Evolutionary conservation across 2,329 filamentous ascomycete genomes (phyloP).

Genomic region (Cytospora piceicola): DNA sequence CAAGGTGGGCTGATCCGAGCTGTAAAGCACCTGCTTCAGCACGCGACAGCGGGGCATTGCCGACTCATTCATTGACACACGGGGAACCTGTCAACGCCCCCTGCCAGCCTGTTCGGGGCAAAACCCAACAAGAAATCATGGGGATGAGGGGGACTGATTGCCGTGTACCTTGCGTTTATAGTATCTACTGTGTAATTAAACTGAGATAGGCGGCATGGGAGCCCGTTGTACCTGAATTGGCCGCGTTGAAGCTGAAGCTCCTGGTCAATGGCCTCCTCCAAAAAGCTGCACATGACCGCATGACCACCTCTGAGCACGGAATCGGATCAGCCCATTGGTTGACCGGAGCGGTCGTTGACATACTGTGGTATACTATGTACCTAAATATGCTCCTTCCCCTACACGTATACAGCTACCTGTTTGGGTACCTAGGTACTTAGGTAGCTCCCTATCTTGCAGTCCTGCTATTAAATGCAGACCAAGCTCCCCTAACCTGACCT

Average conservation of each 20-base stretch:
- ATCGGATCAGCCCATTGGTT: conserved; percentile 19
- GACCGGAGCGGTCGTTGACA: background rate
- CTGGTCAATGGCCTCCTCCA: background rate
- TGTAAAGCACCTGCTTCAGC: background rate
- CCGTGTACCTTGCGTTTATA: conserved; percentile 8
- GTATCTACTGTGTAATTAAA: background rate
- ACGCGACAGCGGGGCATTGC: background rate
- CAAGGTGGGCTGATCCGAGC: background rate
- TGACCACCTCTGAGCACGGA: conserved; percentile 1
- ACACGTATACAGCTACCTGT: background rate
- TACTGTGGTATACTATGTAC: too few relatives aligned
- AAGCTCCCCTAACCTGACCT: conserved; percentile 3
- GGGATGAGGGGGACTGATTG: conserved; percentile 9
- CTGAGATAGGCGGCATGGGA: background rate
- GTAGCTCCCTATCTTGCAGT: conserved; percentile 6
- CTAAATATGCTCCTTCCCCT: background rate
- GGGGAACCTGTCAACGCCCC: background rate
- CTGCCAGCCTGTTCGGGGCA: background rate
- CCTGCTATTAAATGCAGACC: conserved; percentile 11
- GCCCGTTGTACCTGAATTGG: background rate
- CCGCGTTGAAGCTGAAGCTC: conserved; percentile 1
- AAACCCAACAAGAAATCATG: background rate
- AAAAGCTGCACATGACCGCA: conserved; percentile 10
- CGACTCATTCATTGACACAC: conserved; percentile 1
- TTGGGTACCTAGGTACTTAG: background rate